Base-by-base conservation (phyloP, 2,329 filamentous ascomycete genomes). In the Mariannaea sp. region DNA sequence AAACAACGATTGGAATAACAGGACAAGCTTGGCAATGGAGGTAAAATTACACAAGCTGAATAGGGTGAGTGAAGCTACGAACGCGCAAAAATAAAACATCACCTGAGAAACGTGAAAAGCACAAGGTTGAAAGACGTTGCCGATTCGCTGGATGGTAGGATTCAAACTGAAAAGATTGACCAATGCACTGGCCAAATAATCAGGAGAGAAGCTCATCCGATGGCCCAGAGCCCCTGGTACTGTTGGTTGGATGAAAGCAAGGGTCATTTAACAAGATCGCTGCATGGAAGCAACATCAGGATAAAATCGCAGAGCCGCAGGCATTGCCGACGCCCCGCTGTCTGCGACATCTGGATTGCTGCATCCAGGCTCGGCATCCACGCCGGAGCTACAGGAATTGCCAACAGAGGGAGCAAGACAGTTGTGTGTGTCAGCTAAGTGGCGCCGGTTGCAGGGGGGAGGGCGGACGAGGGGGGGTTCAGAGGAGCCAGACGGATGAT, bases 11-110 rank as follows among this genome's bases (percentile, higher is more conserved):
- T 43, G 20, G n/a, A 35, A 17, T 20, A 30, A 27, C 20, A 35
- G 38, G 45, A 36, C n/a, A n/a, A n/a, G n/a, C n/a, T n/a, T n/a
- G n/a, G n/a, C n/a, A n/a, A n/a, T n/a, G n/a, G n/a, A n/a, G n/a
- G n/a, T n/a, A n/a, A n/a, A n/a, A n/a, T n/a, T n/a, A 45, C 19
- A 42, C 39, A 36, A 14, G 36, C 5, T 52, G 19, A 20, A 51
- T 13, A 26, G 53, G 46, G 41, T 48, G 36, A 40, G 26, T 4
- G 17, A 45, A 38, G 50, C 22, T 35, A 42, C 33, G 27, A 46
- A 42, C 44, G 61, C 48, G n/a, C n/a, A n/a, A n/a, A n/a, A n/a
- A n/a, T n/a, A n/a, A 48, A 30, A 24, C 41, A 59, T 61, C 60
- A 55, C 42, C 52, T 54, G 58, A 65, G 49, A 26, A n/a, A 26